Evolutionary conservation across 2,329 filamentous ascomycete genomes (phyloP).

Genomic region (Coniochaeta hoffmannii): DNA sequence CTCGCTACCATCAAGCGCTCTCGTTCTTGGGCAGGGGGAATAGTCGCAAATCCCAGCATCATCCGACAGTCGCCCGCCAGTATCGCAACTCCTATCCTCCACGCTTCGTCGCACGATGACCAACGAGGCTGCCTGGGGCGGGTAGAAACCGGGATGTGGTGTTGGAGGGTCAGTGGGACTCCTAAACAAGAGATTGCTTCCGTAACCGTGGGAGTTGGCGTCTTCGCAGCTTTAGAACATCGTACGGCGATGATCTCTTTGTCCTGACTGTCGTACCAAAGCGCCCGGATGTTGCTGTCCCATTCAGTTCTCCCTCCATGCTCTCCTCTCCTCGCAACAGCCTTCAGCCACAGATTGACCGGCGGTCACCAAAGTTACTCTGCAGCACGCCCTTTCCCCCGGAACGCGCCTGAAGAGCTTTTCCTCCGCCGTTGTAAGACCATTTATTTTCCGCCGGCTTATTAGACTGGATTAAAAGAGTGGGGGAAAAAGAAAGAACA

Average conservation of each 20-base stretch:
- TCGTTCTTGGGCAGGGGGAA: neutral
- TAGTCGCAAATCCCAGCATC: neutral
- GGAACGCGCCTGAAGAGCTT: constrained; percentile 8
- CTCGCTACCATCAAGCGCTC: neutral
- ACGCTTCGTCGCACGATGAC: neutral
- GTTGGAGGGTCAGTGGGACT: neutral
- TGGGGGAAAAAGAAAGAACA: constrained; percentile 29
- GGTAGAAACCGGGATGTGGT: neutral
- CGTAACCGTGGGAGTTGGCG: neutral
- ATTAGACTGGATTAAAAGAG: constrained; percentile 38
- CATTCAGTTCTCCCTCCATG: neutral
- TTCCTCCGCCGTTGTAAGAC: constrained; percentile 16
- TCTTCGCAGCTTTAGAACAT: neutral
- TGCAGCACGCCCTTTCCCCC: constrained; percentile 11
- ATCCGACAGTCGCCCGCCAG: neutral
- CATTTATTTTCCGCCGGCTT: constrained; percentile 23
- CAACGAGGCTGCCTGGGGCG: neutral
- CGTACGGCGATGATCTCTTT: neutral
- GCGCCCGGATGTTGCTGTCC: neutral
- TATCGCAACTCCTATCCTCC: neutral
- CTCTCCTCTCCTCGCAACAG: neutral
- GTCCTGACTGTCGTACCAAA: neutral
- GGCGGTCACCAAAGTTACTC: constrained; percentile 10
- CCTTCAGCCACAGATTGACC: neutral
- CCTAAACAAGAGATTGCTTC: neutral